These are phyloP conservation scores for Gaultheria prostrata DNA, from an alignment of 148 eudicot species.

Conservation along the genomic window DNA sequence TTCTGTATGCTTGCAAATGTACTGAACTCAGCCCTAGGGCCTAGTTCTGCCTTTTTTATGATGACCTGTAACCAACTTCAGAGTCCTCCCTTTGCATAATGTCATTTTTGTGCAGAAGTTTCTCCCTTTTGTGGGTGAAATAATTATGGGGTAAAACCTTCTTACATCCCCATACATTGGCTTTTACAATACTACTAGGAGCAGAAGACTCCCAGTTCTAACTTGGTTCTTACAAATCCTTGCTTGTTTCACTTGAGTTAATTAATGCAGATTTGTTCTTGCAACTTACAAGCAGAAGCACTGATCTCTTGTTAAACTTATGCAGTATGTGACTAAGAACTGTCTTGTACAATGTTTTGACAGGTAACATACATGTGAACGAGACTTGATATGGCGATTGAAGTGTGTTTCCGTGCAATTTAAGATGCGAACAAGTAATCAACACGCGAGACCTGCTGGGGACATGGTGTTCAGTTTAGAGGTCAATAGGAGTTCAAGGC, in stretches of 20 bases:
- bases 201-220: no score
- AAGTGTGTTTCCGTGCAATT: slow-evolving; percentile 30
- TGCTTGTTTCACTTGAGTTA: not conserved
- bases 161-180: not conserved
- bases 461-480: slow-evolving; percentile 32
- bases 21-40: not conserved
- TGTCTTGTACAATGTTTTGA: not conserved
- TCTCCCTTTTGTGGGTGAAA: not conserved
- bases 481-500: slow-evolving; percentile 34
- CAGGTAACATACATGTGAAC: not conserved
- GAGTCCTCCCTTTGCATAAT: not conserved
- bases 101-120: not conserved
- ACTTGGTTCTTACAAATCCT: not conserved
- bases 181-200: not conserved
- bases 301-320: not conserved
- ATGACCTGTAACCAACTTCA: not conserved
- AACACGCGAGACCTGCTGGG: slow-evolving; percentile 16
- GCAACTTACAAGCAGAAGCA: not conserved
- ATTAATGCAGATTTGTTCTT: not conserved
- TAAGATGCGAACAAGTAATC: slow-evolving; percentile 24
- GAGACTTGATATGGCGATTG: not conserved
- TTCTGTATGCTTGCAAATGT: not conserved
- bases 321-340: not conserved
- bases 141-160: not conserved
- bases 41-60: not conserved